Evolutionary conservation across 352 stramenopile genomes (phyloP), one percentile per base, ranked within the genome.

Genomic region (Globisporangium viniferum): DNA sequence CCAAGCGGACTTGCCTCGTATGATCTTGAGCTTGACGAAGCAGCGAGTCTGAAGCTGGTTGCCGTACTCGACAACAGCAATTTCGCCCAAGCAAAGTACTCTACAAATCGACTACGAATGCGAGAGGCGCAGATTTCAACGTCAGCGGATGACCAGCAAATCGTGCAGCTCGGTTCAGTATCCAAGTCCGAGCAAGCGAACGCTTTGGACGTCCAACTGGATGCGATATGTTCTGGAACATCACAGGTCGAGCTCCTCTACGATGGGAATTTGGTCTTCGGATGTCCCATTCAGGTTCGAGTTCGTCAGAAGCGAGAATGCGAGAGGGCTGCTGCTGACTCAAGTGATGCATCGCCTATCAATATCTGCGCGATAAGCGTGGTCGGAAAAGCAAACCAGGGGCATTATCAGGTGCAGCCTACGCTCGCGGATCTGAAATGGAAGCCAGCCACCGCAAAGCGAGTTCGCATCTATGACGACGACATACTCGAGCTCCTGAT

Each of bases 401-500:
- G 24, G 24, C 24, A 24, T 24, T 24, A 24, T 24, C 24, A 24
- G 24, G 24, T 24, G 24, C 24, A 24, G 24, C 24, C 24, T 24
- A 24, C 24, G 24, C 24, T 72, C 2, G 60, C 56, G 1, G 60
- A 68, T 39, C 39, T 68, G 22, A 9, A n/a, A 14, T 72, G 67
- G 67, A 29, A 5, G 6, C 22, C 41, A 46, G n/a, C 18, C 10
- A 20, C 0, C n/a, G 18, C 6, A 7, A 59, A 49, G 7, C 59
- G 41, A 22, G 31, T 68, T 29, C 67, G 60, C 5, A 54, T 72
- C 1, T 36, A 24, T 10, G 24, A 41, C 8, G 55, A 31, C 31
- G 67, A 67, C 53, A 54, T 31, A 0, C 22, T 72, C 24, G 46
- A 60, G 24, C 60, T 72, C 9, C 41, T 72, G 1, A 15, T 72